phyloP scores from a whole-genome alignment of 768 basidiomycete genomes.

The Coprinellus micaceus region DNA sequence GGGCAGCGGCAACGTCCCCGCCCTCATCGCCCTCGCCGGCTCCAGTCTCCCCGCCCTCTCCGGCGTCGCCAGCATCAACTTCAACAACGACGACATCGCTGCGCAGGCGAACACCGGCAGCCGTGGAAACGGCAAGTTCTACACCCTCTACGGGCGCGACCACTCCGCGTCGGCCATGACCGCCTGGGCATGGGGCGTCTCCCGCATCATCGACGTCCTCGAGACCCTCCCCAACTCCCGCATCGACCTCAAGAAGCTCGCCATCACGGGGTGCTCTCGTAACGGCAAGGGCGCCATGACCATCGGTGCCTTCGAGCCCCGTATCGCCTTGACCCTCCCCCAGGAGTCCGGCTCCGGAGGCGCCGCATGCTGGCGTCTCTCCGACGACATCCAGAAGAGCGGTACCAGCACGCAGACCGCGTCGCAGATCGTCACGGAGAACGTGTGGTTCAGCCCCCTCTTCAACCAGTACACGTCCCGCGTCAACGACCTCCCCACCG shows the following conservation, averaged over 20 bases:
- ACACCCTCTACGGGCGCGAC: conserved; percentile 46
- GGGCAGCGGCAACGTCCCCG: conserved; percentile 44
- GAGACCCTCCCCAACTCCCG: conserved; percentile 42
- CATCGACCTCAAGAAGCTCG: conserved; percentile 47
- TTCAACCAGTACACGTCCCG: conserved; percentile 47
- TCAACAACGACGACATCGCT: conserved; percentile 53
- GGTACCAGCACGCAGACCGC: conserved; percentile 51
- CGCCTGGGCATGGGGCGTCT: conserved; percentile 62
- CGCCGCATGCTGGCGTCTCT: conserved; percentile 58
- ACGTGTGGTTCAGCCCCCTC: conserved; percentile 56
- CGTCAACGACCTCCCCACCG: conserved; percentile 47
- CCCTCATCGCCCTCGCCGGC: conserved; percentile 50
- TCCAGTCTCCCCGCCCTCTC: conserved; percentile 36
- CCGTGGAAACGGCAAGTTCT: conserved; percentile 56
- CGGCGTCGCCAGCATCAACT: conserved; percentile 44
- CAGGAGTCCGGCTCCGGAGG: conserved; percentile 64
- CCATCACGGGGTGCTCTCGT: conserved; percentile 57
- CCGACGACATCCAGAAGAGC: conserved; percentile 40
- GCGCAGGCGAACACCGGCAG: conserved; percentile 41
- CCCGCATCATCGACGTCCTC: conserved; percentile 59
- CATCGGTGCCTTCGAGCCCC: conserved; percentile 55
- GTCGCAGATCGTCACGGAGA: conserved; percentile 55
- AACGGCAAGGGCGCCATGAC: conserved; percentile 60
- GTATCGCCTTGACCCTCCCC: conserved; percentile 57
- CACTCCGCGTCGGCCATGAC: conserved; percentile 51